Conservation (phyloP, 768 basidiomycete species). For the Mycena filopes region DNA sequence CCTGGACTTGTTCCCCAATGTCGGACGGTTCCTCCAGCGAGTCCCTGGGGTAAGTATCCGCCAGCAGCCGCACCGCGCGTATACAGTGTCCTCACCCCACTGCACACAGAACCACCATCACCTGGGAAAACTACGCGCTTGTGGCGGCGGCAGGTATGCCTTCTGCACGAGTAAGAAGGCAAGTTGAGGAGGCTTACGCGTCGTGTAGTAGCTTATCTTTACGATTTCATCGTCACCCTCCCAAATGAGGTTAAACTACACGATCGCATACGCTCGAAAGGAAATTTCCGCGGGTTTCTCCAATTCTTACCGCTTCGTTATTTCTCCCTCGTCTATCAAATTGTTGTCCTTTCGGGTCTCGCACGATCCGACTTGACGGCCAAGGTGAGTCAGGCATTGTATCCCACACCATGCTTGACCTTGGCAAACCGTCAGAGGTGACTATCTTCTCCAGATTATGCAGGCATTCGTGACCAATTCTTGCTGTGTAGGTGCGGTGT, state of each 20-base stretch:
- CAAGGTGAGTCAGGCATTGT: conserved; percentile 8
- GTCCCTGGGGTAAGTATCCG: no score
- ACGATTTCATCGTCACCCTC: conserved; percentile 7
- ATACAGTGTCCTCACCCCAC: no score
- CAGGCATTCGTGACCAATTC: not conserved
- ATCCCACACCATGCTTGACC: no score
- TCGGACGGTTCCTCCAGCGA: no score
- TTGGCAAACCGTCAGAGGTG: not conserved
- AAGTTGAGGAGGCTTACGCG: not conserved
- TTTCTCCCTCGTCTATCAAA: conserved; percentile 14
- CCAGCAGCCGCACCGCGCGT: no score
- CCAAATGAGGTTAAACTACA: not conserved
- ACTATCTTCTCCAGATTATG: not conserved
- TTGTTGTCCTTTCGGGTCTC: not conserved
- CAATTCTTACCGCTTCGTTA: not conserved
- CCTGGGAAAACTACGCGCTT: not conserved
- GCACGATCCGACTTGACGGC: not conserved
- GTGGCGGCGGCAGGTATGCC: not conserved
- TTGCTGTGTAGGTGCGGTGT: not conserved
- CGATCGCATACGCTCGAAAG: not conserved
- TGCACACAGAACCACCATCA: no score
- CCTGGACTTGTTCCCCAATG: no score
- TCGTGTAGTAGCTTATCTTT: conserved; percentile 5
- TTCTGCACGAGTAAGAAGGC: no score
- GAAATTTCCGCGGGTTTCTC: not conserved